Conservation (phyloP, 192 early-diverging fungal species). For the Piromyces finnis region DNA sequence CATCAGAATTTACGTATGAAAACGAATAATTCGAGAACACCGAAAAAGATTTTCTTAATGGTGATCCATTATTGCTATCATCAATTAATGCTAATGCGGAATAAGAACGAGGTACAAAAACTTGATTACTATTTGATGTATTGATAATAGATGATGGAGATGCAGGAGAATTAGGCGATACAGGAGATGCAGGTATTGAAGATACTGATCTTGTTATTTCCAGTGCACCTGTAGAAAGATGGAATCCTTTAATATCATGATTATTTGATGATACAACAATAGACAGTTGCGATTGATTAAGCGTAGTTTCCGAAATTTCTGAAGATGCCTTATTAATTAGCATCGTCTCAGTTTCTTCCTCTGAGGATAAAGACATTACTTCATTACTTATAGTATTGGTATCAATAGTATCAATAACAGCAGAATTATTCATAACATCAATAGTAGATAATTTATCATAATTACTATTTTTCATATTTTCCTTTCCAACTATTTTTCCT, state of each 20-base stretch:
- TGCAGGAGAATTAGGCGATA: background rate
- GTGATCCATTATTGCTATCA: background rate
- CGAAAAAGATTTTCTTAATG: background rate
- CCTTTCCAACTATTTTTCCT: no score
- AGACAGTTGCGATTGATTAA: background rate
- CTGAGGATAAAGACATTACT: background rate
- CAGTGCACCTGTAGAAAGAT: background rate
- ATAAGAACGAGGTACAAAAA: background rate
- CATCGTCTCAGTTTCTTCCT: background rate
- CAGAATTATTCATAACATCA: background rate
- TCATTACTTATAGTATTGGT: background rate
- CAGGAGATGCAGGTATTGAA: background rate
- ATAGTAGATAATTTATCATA: background rate
- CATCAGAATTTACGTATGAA: background rate
- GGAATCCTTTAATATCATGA: background rate
- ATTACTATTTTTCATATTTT: no score
- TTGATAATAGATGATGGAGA: background rate
- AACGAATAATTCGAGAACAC: background rate
- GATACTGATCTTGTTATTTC: background rate
- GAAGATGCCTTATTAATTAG: background rate
- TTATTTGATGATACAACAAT: background rate
- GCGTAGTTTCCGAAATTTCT: background rate
- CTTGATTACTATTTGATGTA: background rate
- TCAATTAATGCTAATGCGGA: background rate
- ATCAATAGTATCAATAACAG: background rate